Percentiles rank a stretch among this genome's conserved stretches.
Conservation (phyloP, 2,329 filamentous ascomycete species). For the Clonostachys chloroleuca region DNA sequence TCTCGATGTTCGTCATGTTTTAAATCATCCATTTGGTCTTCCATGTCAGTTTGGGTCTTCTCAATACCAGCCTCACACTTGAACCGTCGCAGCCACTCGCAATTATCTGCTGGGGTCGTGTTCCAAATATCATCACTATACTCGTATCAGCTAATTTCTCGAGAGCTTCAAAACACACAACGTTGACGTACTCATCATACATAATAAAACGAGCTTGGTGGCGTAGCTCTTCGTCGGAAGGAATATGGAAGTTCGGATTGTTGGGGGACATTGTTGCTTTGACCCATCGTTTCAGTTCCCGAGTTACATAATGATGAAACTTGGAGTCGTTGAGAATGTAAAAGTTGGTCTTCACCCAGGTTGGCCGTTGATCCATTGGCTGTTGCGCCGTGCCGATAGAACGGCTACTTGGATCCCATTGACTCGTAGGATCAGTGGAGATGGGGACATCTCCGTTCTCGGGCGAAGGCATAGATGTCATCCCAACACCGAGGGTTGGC, state of each 20-base stretch:
- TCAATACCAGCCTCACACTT: conserved; percentile 53
- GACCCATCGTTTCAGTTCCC: conserved; percentile 49
- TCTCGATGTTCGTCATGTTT: too few species aligned
- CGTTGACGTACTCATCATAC: conserved; percentile 50
- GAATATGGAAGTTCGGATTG: conserved; percentile 56
- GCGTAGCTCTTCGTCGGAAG: conserved; percentile 57
- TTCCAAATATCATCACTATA: conserved; percentile 59
- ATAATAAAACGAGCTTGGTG: conserved; percentile 60
- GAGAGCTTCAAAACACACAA: too few species aligned
- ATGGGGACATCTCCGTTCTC: too few species aligned
- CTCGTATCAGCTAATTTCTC: too few species aligned
- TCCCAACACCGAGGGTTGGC: too few species aligned
- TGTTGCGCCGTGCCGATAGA: too few species aligned
- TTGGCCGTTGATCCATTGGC: too few species aligned
- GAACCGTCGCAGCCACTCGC: conserved; percentile 59
- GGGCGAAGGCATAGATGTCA: too few species aligned
- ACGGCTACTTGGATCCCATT: too few species aligned
- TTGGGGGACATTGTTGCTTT: conserved; percentile 50
- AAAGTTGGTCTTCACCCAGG: too few species aligned
- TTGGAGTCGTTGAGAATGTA: conserved; percentile 51
- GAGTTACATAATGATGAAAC: conserved; percentile 51
- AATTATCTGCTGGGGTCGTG: conserved; percentile 58
- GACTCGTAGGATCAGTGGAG: too few species aligned
- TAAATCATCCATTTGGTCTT: too few species aligned
- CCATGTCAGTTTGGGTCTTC: conserved; percentile 5